Evolutionary conservation across 1,284 basidiomycete genomes (phyloP), one percentile per base, ranked within the genome.

Genomic region (Irpex lacteus): DNA sequence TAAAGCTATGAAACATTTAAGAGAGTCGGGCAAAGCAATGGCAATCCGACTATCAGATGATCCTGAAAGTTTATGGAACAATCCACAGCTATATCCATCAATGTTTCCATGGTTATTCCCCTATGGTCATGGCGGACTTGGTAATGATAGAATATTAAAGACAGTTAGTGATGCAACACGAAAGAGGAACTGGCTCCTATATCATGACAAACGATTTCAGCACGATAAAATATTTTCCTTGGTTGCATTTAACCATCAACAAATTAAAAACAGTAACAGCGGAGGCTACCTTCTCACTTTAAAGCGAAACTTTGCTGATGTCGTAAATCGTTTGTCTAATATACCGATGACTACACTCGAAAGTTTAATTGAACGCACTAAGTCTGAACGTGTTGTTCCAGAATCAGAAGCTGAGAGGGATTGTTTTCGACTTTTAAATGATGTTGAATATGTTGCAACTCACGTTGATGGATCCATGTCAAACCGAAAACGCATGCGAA

Each of bases 171-270:
- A 65, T n/a, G 19, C 8, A 9, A n/a, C 19, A 7, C 72, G 73
- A 53, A 74, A 74, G 40, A 50, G 61, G 18, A 62, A 69, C 11
- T 60, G 78, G 6, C 62, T 80, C 1, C 71, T 78, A 71, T 81
- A 79, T 63, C 70, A 77, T 68, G 77, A 81, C 62, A 75, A 76
- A 58, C 44, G 74, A 0, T 81, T 81, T 68, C 78, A 81, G 60
- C 56, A 49, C 0, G 78, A 80, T 62, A 26, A 64, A 1, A 61
- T 69, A n/a, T 81, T 80, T 69, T 70, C 75, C 0, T 26, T 81
- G 32, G 68, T 80, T 21, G 76, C 75, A 0, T 79, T 81, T 40
- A 79, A 76, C 67, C 76, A 81, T 64, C 66, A 76, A 38, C 79
- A 81, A 65, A 74, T 81, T 0, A 77, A 73, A 58, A 47, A 65